Evolutionary conservation across 169 alveolate species (phyloP).

Genomic region (Eimeria mitis): DNA sequence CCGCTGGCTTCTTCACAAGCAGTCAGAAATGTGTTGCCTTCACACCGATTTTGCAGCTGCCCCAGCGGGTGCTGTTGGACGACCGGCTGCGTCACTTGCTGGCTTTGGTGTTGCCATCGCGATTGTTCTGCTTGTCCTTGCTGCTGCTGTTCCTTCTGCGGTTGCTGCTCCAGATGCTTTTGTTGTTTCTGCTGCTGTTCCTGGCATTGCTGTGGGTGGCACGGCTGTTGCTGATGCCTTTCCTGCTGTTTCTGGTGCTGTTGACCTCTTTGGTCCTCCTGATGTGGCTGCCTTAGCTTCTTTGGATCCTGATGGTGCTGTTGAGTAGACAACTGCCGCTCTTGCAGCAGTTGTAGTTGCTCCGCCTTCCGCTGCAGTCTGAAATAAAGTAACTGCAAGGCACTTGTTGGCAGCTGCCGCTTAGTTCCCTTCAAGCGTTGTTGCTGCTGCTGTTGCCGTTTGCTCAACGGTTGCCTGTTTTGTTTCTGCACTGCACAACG

Average conservation of each 20-base stretch:
- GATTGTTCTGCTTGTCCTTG: not conserved
- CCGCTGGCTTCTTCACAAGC: not conserved
- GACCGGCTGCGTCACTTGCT: not conserved
- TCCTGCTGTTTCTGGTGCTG: not conserved
- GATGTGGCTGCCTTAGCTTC: not conserved
- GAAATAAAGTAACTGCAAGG: slow-evolving; percentile 13
- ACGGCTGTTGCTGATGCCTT: not conserved
- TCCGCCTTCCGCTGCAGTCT: slow-evolving; percentile 22
- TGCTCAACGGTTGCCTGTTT: not conserved
- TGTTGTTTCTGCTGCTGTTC: not conserved
- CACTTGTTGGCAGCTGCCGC: slow-evolving; percentile 31
- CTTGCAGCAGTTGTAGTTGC: slow-evolving; percentile 32
- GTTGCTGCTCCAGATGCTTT: not conserved
- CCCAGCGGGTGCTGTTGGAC: not conserved
- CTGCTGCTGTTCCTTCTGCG: not conserved
- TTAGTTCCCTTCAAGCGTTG: not conserved
- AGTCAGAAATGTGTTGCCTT: slow-evolving; percentile 22
- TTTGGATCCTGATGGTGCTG: not conserved
- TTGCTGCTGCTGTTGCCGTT: slow-evolving; percentile 23
- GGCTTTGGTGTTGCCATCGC: not conserved
- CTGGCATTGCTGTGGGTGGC: slow-evolving; percentile 6
- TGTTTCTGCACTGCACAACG: not conserved
- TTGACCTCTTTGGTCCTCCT: not conserved
- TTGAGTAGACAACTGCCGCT: slow-evolving; percentile 12
- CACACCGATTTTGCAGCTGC: not conserved